These are phyloP conservation scores for Pulveroboletus frians DNA, from an alignment of 768 basidiomycete genomes.

Conservation along the genomic window DNA sequence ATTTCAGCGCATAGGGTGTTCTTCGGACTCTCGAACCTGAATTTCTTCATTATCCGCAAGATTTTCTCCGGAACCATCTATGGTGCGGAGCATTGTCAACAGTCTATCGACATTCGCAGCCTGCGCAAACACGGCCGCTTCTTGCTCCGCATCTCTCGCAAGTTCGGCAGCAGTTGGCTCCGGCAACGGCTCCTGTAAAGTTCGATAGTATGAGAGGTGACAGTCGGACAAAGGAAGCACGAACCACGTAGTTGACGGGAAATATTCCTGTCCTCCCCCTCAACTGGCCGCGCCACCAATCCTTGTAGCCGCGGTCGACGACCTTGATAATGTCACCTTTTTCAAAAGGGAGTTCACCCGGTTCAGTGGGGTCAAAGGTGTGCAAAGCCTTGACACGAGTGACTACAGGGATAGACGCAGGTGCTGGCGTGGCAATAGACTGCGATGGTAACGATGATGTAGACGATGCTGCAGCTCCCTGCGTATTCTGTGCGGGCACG, in stretches of 20 bases:
- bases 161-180: conserved; percentile 76
- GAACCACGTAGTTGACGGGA: conserved; percentile 92
- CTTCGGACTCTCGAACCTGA: conserved; percentile 42
- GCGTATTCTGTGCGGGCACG: conserved; percentile 51
- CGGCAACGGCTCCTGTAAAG: conserved; percentile 68
- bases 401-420: conserved; percentile 40
- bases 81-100: conserved; percentile 62
- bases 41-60: conserved; percentile 91
- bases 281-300: conserved; percentile 96
- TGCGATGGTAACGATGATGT: conserved; percentile 25
- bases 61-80: conserved; percentile 76
- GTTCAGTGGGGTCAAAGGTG: conserved; percentile 80
- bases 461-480: conserved; percentile 26
- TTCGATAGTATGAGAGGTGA: background rate
- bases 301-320: conserved; percentile 87
- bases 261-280: conserved; percentile 92
- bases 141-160: conserved; percentile 77
- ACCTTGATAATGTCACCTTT: conserved; percentile 94
- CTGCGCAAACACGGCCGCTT: conserved; percentile 83
- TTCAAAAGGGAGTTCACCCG: conserved; percentile 87
- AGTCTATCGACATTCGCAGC: conserved; percentile 81
- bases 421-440: conserved; percentile 13
- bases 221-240: conserved; percentile 25
- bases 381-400: conserved; percentile 88
- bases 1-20: conserved; percentile 2